Conservation (phyloP, 139 green algal species). For the Chlamydomonas sp. region DNA sequence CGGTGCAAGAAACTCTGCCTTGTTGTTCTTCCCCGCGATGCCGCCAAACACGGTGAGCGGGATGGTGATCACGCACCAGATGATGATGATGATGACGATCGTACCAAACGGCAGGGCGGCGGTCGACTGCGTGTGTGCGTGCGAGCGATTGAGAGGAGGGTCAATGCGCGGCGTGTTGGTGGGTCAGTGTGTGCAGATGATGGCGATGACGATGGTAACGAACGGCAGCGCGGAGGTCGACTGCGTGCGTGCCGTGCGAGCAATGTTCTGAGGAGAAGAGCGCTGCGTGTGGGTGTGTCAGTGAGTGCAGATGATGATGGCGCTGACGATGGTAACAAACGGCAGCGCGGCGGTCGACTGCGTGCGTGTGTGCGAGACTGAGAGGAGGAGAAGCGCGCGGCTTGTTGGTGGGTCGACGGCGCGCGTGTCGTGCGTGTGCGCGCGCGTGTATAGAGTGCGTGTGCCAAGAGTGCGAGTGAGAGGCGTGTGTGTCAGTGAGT, state of each 20-base stretch:
- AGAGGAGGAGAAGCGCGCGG: too few relatives aligned
- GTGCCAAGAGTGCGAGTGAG: too few relatives aligned
- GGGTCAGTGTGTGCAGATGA: too few relatives aligned
- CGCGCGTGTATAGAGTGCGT: too few relatives aligned
- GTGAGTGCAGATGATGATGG: constrained; percentile 79
- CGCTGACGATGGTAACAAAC: constrained; percentile 76
- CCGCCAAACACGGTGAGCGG: constrained; percentile 88
- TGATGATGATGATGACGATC: constrained; percentile 73
- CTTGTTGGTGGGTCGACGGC: too few relatives aligned
- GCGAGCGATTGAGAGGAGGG: not conserved
- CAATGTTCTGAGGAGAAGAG: too few relatives aligned
- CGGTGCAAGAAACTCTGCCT: constrained; percentile 47
- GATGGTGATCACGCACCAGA: constrained; percentile 81
- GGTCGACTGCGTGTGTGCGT: constrained; percentile 44
- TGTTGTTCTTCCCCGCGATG: constrained; percentile 61
- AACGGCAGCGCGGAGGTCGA: constrained; percentile 70
- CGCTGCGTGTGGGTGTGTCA: too few relatives aligned
- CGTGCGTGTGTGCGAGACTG: not conserved
- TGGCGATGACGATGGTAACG: constrained; percentile 74
- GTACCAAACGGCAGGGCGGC: constrained; percentile 74
- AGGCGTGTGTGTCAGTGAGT: too few relatives aligned
- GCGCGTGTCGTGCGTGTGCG: too few relatives aligned
- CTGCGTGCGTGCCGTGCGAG: too few relatives aligned
- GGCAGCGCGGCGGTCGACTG: constrained; percentile 68
- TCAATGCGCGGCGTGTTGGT: too few relatives aligned